Conservation (phyloP, 805 yeast species). For the Saccharomycopsis capsularis region DNA sequence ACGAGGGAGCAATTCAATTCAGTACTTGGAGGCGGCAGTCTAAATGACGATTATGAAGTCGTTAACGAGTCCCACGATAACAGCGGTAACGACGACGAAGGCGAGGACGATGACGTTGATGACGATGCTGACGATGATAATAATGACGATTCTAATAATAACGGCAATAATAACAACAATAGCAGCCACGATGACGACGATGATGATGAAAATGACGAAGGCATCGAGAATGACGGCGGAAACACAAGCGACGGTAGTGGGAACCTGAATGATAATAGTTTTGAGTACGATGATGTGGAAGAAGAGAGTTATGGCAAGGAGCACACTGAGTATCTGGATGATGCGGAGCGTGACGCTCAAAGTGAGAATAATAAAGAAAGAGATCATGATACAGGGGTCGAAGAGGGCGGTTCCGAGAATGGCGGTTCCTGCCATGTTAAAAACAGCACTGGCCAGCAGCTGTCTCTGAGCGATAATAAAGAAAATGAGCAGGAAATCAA, state of each 20-base stretch:
- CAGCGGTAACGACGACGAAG: slow-evolving; percentile 18
- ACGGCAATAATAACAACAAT: slow-evolving; percentile 28
- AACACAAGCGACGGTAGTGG: slow-evolving; percentile 18
- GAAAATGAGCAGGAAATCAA: slow-evolving; percentile 5
- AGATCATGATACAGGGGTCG: slow-evolving; percentile 29
- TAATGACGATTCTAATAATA: slow-evolving; percentile 27
- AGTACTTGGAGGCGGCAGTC: slow-evolving; percentile 74
- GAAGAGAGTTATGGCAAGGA: slow-evolving; percentile 14
- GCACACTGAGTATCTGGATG: slow-evolving; percentile 21
- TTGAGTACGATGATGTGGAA: background rate
- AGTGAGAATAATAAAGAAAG: slow-evolving; percentile 22
- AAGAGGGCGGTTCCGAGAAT: slow-evolving; percentile 28
- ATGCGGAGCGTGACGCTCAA: slow-evolving; percentile 25
- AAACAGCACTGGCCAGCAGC: no score
- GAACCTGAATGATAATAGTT: background rate
- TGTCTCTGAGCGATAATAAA: no score
- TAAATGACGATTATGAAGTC: slow-evolving; percentile 35
- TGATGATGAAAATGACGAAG: slow-evolving; percentile 31
- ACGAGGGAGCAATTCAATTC: slow-evolving; percentile 93
- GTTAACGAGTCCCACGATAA: slow-evolving; percentile 23
- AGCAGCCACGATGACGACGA: slow-evolving; percentile 32
- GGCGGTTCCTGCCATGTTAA: no score
- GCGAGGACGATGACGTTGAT: slow-evolving; percentile 9
- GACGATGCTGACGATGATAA: slow-evolving; percentile 35
- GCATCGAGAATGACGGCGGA: slow-evolving; percentile 30